Evolutionary conservation across 805 yeast species (phyloP).

Genomic region (Yamadazyma sp.): DNA sequence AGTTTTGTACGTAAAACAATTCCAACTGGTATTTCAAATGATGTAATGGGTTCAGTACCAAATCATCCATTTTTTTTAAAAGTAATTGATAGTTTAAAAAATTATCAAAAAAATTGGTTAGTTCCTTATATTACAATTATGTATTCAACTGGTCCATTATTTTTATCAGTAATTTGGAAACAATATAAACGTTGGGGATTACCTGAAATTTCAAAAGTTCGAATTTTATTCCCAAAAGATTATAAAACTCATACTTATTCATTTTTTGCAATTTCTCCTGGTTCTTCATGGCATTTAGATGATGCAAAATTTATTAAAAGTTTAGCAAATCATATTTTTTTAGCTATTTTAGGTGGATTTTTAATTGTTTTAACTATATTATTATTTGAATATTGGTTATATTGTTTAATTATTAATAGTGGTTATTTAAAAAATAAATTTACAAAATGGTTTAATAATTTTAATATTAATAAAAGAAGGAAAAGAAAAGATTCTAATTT

Average conservation of each 20-base stretch:
- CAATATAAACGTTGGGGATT: conserved; percentile 80
- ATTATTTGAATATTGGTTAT: conserved; percentile 36
- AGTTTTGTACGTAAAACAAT: conserved; percentile 84
- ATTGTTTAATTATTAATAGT: conserved; percentile 26
- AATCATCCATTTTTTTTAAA: conserved; percentile 80
- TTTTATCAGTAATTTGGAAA: conserved; percentile 82
- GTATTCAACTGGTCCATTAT: conserved; percentile 91
- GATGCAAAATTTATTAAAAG: conserved; percentile 79
- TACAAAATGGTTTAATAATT: conserved; percentile 14
- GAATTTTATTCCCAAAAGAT: conserved; percentile 69
- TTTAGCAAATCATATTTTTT: conserved; percentile 69
- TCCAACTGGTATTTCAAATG: conserved; percentile 91
- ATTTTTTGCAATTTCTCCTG: conserved; percentile 72
- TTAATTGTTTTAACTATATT: conserved; percentile 45
- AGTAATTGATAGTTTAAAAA: conserved; percentile 60
- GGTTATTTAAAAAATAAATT: conserved; percentile 4
- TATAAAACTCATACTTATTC: conserved; percentile 61
- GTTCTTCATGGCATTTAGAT: conserved; percentile 90
- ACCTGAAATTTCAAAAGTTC: conserved; percentile 60
- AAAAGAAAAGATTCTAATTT: conserved; percentile 56
- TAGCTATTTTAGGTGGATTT: conserved; percentile 72
- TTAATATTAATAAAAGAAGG: conserved; percentile 34
- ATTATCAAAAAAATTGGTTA: conserved; percentile 66
- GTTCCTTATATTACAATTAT: conserved; percentile 89
- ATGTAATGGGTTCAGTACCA: conserved; percentile 88